Base-by-base conservation (phyloP, 2,329 filamentous ascomycete genomes). In the Cladobotryum mycophilum region DNA sequence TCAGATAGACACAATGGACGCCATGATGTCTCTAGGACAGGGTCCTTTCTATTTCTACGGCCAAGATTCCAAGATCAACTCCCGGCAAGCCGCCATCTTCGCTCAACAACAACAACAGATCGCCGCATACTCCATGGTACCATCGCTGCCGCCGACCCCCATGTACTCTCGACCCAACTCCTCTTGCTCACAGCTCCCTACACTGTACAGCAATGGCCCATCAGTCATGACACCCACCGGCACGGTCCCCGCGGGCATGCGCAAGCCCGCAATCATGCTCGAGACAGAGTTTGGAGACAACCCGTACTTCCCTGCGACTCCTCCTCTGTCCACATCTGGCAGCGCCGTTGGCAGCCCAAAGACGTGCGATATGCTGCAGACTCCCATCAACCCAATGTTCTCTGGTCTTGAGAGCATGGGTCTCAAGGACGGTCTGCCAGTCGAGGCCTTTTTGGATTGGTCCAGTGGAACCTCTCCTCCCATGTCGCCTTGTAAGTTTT, bases 341-440 rank as follows among this genome's bases (percentile, higher is more conserved):
- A 96, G 90, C 76, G 84, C 81, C 51, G 86, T 89, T 62, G 89
- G 88, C 74, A 96, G 89, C 77, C 89, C 92, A 47, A 86, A 86
- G 55, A 85, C 79, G 68, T 85, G 78, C 65, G 88, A 90, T 55
- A 73, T 89, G 56, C 71, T 95, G 52, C 85, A 87, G 56, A 95
- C 89, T n/a, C 89, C 90, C 2, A 76, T 91, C 67, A 88, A 89
- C 70, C 84, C 85, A 55, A 81, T 84, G 73, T 89, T 89, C 72
- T 88, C 88, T 37, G 78, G 82, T 4, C 75, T 88, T 38, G 85
- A 88, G 55, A 79, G 78, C 55, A 77, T 84, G 53, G 80, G 70
- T 51, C 79, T 67, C 45, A 90, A 91, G 76, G 78, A 88, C 57
- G 79, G 79, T 25, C 81, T 17, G 88, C 93, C 71, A 83, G 84